phyloP scores from a whole-genome alignment of 768 basidiomycete genomes.

The Boletus subparvulus region DNA sequence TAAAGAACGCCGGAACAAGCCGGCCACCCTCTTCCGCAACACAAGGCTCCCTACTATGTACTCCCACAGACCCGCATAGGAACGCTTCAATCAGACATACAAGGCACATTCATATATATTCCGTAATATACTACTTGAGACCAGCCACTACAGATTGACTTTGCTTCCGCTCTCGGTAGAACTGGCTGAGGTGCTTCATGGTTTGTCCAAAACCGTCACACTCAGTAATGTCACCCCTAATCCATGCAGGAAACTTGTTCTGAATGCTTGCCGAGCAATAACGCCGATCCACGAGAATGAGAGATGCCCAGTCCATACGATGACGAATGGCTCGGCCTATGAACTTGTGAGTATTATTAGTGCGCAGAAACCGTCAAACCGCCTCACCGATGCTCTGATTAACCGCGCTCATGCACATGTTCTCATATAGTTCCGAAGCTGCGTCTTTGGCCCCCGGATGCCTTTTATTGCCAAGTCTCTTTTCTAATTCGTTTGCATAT shows the following conservation, averaged over 20 bases:
- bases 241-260: slow-evolving; percentile 89
- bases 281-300: slow-evolving; percentile 83
- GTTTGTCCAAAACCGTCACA: slow-evolving; percentile 70
- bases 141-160: not conserved
- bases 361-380: not conserved
- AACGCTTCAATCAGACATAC: not conserved
- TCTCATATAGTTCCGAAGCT: slow-evolving; percentile 83
- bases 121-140: slow-evolving; percentile 4
- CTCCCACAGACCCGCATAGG: slow-evolving; percentile 5
- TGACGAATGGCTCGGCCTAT: slow-evolving; percentile 92
- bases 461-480: slow-evolving; percentile 37
- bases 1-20: slow-evolving; percentile 17
- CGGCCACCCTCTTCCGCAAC: slow-evolving; percentile 2
- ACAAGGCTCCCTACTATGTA: slow-evolving; percentile 4
- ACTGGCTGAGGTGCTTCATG: slow-evolving; percentile 64
- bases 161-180: slow-evolving; percentile 60
- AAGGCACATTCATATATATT: not conserved
- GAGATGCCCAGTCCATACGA: slow-evolving; percentile 84
- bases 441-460: slow-evolving; percentile 55
- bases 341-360: not conserved
- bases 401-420: slow-evolving; percentile 90
- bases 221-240: slow-evolving; percentile 58
- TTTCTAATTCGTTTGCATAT: slow-evolving; percentile 70
- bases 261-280: slow-evolving; percentile 70
- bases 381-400: slow-evolving; percentile 92